phyloP scores from a whole-genome alignment of 2,329 filamentous ascomycete species.

The Calycina herbarum region DNA sequence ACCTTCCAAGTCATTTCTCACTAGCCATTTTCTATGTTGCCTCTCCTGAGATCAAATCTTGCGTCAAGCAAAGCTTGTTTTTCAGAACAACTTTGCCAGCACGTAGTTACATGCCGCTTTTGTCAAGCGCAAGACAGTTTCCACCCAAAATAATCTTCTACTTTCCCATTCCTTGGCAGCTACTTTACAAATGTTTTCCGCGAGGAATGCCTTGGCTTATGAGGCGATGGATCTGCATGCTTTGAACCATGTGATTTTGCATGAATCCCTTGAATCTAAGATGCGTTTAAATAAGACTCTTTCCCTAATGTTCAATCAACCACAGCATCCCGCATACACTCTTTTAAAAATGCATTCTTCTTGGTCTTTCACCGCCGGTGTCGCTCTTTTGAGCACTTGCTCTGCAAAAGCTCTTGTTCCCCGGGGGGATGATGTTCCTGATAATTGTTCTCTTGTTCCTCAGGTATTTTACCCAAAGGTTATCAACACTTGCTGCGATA shows the following conservation, averaged over 20 bases:
- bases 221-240: conserved; percentile 3
- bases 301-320: not conserved
- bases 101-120: not conserved
- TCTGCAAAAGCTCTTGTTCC: not conserved
- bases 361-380: conserved; percentile 4
- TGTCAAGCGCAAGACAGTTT: not conserved
- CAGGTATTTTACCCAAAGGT: not conserved
- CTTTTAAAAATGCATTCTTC: conserved; percentile 5
- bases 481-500: conserved; percentile 1
- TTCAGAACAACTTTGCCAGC: not conserved
- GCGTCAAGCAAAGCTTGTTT: too few species aligned
- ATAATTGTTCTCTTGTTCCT: not conserved
- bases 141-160: not conserved
- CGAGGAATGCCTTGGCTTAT: conserved; percentile 3
- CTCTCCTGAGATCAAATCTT: too few species aligned
- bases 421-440: not conserved
- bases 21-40: too few species aligned
- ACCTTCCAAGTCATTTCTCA: too few species aligned
- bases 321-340: conserved; percentile 2
- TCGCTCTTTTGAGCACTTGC: conserved; percentile 6
- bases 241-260: not conserved
- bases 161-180: not conserved
- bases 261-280: not conserved
- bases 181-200: not conserved
- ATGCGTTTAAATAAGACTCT: conserved; percentile 1